Base-by-base conservation (phyloP, 805 yeast genomes). In the Lipomyces mesembrius region DNA sequence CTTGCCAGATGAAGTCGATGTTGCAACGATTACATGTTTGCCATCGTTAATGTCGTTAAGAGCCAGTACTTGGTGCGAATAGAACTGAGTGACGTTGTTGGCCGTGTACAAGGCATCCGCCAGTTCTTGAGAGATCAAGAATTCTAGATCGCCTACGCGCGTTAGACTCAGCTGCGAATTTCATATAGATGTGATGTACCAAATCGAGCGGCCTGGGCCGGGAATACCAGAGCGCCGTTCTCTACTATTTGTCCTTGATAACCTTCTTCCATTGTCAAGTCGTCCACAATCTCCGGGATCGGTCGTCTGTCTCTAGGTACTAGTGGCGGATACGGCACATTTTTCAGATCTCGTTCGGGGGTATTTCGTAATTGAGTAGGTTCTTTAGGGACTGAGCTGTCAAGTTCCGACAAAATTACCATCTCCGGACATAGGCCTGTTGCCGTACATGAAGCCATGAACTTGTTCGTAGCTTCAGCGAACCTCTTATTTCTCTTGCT, bases 1-100 rank as follows among this genome's bases (percentile, higher is more conserved):
- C 74, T 95, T 95, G 59, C 99, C 99, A 0, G 98, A 92, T 0
- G 98, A 92, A 0, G 99, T 95, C 0, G 98, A 87, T 0, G 99
- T 95, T n/a, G 97, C 88, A 2, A 93, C 87, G 55, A 95, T 90
- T 3, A 92, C 92, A 77, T 93, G 87, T 59, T 84, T 80, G 0
- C 87, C 86, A 0, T 78, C 72, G 59, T 85, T 63, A 2, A 77
- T 77, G 0, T 87, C 83, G 63, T 87, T 83, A 1, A 93, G 76
- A 0, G 97, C 98, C 60, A 85, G 83, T 0, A 90, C 86, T 76
- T 95, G 99, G 78, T 95, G 99, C 0, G 85, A 76, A 76, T 92
- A 95, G 46, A 94, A 83, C 5, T 79, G 75, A 0, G 83, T 80
- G 9, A 87, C 83, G 1, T 83, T 83, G 67, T 82, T 83, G 9